Percentiles rank a stretch among this genome's conserved stretches.
phyloP scores from a whole-genome alignment of 345 rosid genomes.

The Jatropha curcas region DNA sequence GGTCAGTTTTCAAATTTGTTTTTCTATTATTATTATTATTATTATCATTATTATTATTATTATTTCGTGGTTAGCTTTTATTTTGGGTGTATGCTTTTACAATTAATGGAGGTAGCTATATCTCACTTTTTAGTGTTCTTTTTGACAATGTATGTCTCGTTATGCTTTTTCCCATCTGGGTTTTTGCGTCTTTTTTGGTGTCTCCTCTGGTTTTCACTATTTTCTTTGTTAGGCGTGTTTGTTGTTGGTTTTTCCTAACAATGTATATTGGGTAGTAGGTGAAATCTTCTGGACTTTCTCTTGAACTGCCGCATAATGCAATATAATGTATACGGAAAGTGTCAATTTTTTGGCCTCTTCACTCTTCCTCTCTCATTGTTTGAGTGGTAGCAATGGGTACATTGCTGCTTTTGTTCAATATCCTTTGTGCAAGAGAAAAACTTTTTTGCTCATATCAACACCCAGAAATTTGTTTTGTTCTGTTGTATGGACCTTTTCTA shows the following conservation, averaged over 20 bases:
- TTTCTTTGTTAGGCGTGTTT: neutral
- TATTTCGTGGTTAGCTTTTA: neutral
- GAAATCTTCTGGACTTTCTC: constrained; percentile 3
- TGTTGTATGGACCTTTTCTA: too few species aligned
- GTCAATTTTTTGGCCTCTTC: neutral
- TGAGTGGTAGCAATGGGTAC: neutral
- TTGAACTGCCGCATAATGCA: neutral
- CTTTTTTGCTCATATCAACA: too few species aligned
- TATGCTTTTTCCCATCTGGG: neutral
- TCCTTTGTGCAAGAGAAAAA: too few species aligned
- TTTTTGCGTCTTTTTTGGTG: neutral
- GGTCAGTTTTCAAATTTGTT: neutral
- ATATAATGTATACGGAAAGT: neutral
- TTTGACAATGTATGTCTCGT: neutral
- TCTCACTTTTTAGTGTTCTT: neutral
- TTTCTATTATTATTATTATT: neutral
- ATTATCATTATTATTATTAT: too few species aligned
- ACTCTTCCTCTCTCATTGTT: too few species aligned
- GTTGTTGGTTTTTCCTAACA: neutral
- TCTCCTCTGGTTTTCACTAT: too few species aligned
- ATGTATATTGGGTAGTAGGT: neutral
- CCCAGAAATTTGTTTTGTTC: neutral
- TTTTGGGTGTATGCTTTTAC: neutral
- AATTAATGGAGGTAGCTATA: neutral
- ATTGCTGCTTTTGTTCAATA: too few species aligned